Evolutionary conservation across 2,329 filamentous ascomycete species (phyloP).

Genomic region (Exutisphaerella laricina): DNA sequence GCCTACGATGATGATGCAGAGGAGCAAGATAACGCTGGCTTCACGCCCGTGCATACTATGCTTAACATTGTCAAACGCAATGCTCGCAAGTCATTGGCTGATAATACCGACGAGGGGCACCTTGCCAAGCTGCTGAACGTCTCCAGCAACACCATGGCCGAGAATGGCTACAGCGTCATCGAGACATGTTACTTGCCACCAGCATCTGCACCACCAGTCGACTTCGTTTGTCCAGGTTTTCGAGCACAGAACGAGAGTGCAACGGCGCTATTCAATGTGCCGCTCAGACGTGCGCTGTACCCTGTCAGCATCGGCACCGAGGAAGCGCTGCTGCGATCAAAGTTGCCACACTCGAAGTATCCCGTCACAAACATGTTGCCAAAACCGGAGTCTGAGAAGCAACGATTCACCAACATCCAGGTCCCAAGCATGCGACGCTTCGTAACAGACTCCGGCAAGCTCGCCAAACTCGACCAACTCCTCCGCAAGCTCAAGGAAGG

Average conservation of each 20-base stretch:
- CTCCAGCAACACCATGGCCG: slow-evolving; percentile 57
- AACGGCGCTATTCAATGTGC: slow-evolving; percentile 69
- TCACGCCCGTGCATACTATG: slow-evolving; percentile 68
- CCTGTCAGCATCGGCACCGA: slow-evolving; percentile 61
- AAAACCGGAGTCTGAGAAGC: slow-evolving; percentile 70
- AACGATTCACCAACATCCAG: slow-evolving; percentile 80
- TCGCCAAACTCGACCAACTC: slow-evolving; percentile 82
- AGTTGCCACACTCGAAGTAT: slow-evolving; percentile 60
- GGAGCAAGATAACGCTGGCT: slow-evolving; percentile 47
- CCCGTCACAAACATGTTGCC: slow-evolving; percentile 66
- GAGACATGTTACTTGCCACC: slow-evolving; percentile 76
- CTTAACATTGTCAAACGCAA: slow-evolving; percentile 72
- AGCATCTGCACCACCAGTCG: slow-evolving; percentile 78
- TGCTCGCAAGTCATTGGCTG: slow-evolving; percentile 60
- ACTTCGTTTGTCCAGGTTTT: slow-evolving; percentile 68
- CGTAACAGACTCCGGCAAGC: slow-evolving; percentile 94
- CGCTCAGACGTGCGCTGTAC: slow-evolving; percentile 69
- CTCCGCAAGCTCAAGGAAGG: slow-evolving; percentile 86
- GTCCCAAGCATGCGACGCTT: slow-evolving; percentile 97
- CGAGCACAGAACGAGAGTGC: slow-evolving; percentile 60
- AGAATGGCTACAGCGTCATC: slow-evolving; percentile 67
- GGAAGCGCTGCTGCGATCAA: slow-evolving; percentile 65
- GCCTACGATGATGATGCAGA: slow-evolving; percentile 62
- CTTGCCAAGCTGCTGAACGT: slow-evolving; percentile 76
- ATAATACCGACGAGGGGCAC: slow-evolving; percentile 66